Evolutionary conservation across 1,284 basidiomycete genomes (phyloP).

Genomic region (Sanghuangporus baumii): DNA sequence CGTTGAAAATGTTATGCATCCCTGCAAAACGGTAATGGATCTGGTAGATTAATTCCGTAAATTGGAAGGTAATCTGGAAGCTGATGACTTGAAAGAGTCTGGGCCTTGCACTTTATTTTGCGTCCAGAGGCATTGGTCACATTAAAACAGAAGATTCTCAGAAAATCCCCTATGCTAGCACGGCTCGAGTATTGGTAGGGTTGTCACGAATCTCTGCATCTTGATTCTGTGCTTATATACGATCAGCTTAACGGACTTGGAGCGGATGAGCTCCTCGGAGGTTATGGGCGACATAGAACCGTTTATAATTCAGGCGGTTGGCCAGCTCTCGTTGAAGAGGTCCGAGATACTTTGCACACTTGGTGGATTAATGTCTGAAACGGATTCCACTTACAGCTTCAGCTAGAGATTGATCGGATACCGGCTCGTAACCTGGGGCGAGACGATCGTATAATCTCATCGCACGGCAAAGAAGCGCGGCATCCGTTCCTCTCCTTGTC

Average conservation of each 20-base stretch:
- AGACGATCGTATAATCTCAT: conserved; percentile 89
- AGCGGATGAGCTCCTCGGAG: conserved; percentile 92
- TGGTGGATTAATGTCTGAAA: not conserved
- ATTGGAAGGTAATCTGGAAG: not conserved
- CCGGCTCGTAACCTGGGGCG: conserved; percentile 88
- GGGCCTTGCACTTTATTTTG: conserved; percentile 89
- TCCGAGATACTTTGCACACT: conserved; percentile 28
- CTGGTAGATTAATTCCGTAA: conserved; percentile 45
- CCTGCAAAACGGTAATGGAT: conserved; percentile 87
- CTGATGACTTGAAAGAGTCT: conserved; percentile 59
- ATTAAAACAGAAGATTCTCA: conserved; percentile 35
- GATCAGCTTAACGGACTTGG: conserved; percentile 77
- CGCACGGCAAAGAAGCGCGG: conserved; percentile 83
- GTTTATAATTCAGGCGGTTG: conserved; percentile 67
- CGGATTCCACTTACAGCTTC: conserved; percentile 49
- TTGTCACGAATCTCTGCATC: not conserved
- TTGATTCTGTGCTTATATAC: not conserved
- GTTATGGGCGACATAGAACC: conserved; percentile 86
- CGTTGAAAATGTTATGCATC: conserved; percentile 77
- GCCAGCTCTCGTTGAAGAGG: conserved; percentile 76
- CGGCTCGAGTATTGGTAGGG: conserved; percentile 66
- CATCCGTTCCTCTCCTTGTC: conserved; percentile 86
- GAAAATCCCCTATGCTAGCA: conserved; percentile 55
- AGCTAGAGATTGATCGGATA: conserved; percentile 89
- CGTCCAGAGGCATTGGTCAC: conserved; percentile 71